Percentiles rank a stretch among this genome's conserved stretches.
Conservation (phyloP, 164 flowering plant genomes). For the Cinnamomum micranthum region DNA sequence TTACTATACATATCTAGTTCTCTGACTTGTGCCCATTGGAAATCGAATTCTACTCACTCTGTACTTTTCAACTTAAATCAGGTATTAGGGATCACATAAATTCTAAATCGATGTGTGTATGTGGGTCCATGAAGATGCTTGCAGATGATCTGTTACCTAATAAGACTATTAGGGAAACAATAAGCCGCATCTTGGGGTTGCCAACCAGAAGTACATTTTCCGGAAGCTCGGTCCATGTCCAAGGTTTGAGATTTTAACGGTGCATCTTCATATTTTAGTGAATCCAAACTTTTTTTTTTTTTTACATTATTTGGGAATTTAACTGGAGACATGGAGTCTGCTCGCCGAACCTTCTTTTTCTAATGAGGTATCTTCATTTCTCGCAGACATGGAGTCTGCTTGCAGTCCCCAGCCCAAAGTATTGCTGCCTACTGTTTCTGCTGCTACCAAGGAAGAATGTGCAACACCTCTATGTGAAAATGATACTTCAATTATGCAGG, state of each 20-base stretch:
- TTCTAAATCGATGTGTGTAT: slow-evolving; percentile 67
- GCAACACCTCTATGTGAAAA: slow-evolving; percentile 23
- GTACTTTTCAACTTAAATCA: slow-evolving; percentile 20
- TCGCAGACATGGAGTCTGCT: slow-evolving; percentile 62
- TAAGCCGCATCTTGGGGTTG: slow-evolving; percentile 71
- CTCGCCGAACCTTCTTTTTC: too few species aligned
- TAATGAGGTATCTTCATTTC: not conserved
- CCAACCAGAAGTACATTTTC: slow-evolving; percentile 74
- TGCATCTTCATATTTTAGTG: not conserved
- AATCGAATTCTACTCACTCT: not conserved
- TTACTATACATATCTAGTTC: not conserved
- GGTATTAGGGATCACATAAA: slow-evolving; percentile 88
- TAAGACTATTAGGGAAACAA: slow-evolving; percentile 80
- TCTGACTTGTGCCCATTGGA: not conserved
- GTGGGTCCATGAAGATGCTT: slow-evolving; percentile 78
- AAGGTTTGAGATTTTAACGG: slow-evolving; percentile 39
- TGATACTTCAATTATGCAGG: slow-evolving; percentile 32
- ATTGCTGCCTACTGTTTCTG: slow-evolving; percentile 39
- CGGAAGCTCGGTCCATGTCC: slow-evolving; percentile 66
- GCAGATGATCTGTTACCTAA: slow-evolving; percentile 97
- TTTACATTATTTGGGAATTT: not conserved
- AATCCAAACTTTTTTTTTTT: not conserved
- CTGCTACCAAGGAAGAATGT: slow-evolving; percentile 47
- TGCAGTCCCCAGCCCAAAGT: slow-evolving; percentile 37
- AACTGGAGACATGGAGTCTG: not conserved